phyloP scores from a whole-genome alignment of 164 flowering plant species.

The Euptelea pleiosperma region DNA sequence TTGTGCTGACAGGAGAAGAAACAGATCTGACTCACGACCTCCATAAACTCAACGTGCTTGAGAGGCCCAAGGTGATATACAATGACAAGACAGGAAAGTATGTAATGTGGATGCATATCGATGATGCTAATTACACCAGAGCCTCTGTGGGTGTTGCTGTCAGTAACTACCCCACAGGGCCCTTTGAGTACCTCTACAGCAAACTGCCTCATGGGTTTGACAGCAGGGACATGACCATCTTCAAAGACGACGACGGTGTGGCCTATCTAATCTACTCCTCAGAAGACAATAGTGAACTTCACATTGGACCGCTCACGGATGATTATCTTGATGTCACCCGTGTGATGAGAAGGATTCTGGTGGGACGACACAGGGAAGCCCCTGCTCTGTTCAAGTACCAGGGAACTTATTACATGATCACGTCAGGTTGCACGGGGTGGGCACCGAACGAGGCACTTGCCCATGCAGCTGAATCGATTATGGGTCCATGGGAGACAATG shows the following conservation, averaged over 20 bases:
- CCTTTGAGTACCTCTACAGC: constrained; percentile 78
- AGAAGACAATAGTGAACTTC: constrained; percentile 89
- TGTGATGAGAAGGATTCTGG: constrained; percentile 55
- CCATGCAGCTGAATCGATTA: constrained; percentile 87
- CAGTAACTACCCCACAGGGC: constrained; percentile 84
- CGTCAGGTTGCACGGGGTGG: constrained; percentile 98
- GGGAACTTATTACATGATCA: constrained; percentile 93
- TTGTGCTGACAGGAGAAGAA: constrained; percentile 79
- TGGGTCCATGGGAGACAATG: constrained; percentile 96
- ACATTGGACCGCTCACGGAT: constrained; percentile 71
- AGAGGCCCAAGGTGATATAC: constrained; percentile 94
- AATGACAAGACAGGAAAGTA: constrained; percentile 71
- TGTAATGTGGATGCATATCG: constrained; percentile 99
- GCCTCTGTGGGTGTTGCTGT: constrained; percentile 86
- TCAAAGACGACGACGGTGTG: constrained; percentile 83
- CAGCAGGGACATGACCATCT: constrained; percentile 93
- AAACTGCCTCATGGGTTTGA: constrained; percentile 84
- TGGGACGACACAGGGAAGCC: constrained; percentile 90
- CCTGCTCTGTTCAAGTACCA: constrained; percentile 83
- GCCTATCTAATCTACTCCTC: constrained; percentile 93
- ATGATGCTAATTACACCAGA: constrained; percentile 86
- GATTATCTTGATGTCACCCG: constrained; percentile 76
- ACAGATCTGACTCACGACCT: constrained; percentile 76
- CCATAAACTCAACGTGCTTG: constrained; percentile 78
- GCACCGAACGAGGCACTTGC: constrained; percentile 91